A percentile compares a stretch with the other conserved stretches of the same genome.
These are phyloP conservation scores for Trichophyton verrucosum DNA, from an alignment of 2,329 filamentous ascomycete species.

Conservation along the genomic window DNA sequence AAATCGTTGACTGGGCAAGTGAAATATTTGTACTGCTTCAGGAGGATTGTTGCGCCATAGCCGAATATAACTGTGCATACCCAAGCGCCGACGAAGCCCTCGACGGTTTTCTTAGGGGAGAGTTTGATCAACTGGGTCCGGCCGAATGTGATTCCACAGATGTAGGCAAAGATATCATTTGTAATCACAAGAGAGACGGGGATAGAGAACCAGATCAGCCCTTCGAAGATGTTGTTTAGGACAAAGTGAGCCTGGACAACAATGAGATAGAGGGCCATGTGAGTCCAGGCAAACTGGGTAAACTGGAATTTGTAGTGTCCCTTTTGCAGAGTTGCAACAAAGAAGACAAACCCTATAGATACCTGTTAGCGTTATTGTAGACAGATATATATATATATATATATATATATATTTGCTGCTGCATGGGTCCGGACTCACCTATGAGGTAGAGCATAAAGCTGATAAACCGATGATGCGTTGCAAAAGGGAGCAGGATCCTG, in stretches of 20 bases:
- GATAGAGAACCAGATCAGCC: conserved; percentile 99
- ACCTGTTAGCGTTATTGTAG: not conserved
- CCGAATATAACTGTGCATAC: conserved; percentile 85
- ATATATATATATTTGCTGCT: not conserved
- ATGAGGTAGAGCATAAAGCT: conserved; percentile 97
- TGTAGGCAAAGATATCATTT: conserved; percentile 97
- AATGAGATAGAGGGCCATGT: conserved; percentile 97
- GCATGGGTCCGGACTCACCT: conserved; percentile 44
- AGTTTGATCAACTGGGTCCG: conserved; percentile 94
- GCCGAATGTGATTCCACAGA: conserved; percentile 94
- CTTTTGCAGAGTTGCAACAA: conserved; percentile 85
- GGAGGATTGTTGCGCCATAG: conserved; percentile 64
- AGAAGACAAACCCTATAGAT: conserved; percentile 80
- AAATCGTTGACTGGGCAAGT: conserved; percentile 96
- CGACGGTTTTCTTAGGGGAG: conserved; percentile 97
- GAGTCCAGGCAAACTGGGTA: conserved; percentile 97
- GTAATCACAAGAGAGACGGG: conserved; percentile 91
- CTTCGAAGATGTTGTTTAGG: conserved; percentile 99
- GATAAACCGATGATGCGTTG: conserved; percentile 96
- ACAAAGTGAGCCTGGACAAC: conserved; percentile 97
- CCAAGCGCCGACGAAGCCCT: conserved; percentile 94
- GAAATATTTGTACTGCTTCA: conserved; percentile 91
- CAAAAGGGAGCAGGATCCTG: conserved; percentile 79
- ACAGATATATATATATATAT: not conserved
- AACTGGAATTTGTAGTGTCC: conserved; percentile 98